These are phyloP conservation scores for Fusarium tricinctum DNA, from an alignment of 2,329 filamentous ascomycete species.

Conservation along the genomic window DNA sequence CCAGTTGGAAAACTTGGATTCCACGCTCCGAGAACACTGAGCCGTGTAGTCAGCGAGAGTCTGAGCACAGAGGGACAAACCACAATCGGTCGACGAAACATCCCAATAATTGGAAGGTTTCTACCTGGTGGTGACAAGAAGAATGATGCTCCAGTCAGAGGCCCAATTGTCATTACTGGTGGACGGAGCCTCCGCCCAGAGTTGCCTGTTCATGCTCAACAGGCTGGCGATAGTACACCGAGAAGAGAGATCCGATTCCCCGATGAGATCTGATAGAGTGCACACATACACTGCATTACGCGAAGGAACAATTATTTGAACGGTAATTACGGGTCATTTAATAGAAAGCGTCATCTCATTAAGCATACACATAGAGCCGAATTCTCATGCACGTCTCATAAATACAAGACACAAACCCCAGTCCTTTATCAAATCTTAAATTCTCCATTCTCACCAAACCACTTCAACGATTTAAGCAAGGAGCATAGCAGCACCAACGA, in stretches of 20 bases:
- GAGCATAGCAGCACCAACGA: constrained; percentile 40
- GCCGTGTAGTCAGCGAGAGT: constrained; percentile 50
- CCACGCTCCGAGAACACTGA: constrained; percentile 74
- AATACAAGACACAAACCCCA: not conserved
- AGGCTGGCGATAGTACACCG: constrained; percentile 5
- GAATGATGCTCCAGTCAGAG: not conserved
- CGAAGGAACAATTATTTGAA: not conserved
- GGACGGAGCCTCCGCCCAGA: constrained; percentile 25
- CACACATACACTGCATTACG: too few species aligned
- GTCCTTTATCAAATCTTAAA: not conserved
- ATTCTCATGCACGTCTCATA: not conserved
- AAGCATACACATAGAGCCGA: constrained; percentile 14
- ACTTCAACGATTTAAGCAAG: constrained; percentile 29
- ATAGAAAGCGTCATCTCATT: constrained; percentile 22
- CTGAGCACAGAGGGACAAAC: constrained; percentile 25
- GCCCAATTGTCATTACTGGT: constrained; percentile 32
- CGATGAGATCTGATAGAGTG: constrained; percentile 31
- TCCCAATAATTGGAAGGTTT: constrained; percentile 41
- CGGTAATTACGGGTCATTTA: not conserved
- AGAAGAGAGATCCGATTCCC: constrained; percentile 44
- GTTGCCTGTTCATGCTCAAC: not conserved
- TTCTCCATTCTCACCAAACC: not conserved
- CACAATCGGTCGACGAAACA: constrained; percentile 24
- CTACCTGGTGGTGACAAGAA: constrained; percentile 2
- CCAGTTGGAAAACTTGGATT: constrained; percentile 77